A percentile compares a stretch with the other conserved stretches of the same genome.
Conservation (phyloP, 768 basidiomycete genomes). For the Coprinopsis sp. region DNA sequence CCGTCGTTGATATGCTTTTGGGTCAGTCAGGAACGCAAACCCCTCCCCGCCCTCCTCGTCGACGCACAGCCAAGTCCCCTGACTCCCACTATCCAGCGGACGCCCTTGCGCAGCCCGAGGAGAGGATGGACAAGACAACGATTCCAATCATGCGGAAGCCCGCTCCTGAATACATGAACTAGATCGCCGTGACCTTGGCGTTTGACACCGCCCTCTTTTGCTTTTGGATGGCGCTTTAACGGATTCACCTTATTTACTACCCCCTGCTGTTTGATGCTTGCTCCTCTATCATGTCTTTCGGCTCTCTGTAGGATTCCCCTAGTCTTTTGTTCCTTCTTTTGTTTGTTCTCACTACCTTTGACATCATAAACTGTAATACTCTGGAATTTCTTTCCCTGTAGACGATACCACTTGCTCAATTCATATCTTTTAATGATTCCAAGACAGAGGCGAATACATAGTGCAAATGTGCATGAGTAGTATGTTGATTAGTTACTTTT, state of each 20-base stretch:
- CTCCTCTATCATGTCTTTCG: background rate
- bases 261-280: background rate
- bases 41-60: constrained; percentile 4
- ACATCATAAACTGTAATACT: no score
- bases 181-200: no score
- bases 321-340: background rate
- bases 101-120: background rate
- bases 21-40: constrained; percentile 14
- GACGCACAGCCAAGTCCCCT: constrained; percentile 1
- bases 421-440: background rate
- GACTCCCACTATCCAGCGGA: background rate
- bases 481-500: constrained; percentile 5
- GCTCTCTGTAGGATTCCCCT: background rate
- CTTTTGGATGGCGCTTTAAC: no score
- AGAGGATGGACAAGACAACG: background rate
- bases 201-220: no score
- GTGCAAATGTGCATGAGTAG: background rate
- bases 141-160: constrained; percentile 7
- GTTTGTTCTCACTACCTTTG: background rate
- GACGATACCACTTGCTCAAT: background rate
- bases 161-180: no score
- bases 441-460: background rate
- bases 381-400: no score
- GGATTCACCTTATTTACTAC: background rate
- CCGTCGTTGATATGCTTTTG: constrained; percentile 46